Percentiles rank a stretch among this genome's conserved stretches.
Conservation (phyloP, 805 yeast genomes). For the Zygosaccharomyces lentus region DNA sequence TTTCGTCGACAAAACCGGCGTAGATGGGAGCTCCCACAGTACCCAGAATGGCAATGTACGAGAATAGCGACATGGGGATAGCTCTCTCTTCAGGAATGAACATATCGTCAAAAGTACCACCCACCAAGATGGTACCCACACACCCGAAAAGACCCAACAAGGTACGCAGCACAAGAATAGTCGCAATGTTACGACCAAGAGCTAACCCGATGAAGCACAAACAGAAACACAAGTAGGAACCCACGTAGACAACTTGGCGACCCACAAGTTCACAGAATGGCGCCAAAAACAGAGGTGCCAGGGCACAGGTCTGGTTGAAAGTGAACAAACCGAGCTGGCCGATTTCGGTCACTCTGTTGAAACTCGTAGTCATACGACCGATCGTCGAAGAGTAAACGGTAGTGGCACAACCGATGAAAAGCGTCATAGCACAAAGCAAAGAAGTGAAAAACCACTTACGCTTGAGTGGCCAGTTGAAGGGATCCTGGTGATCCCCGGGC, state of each 20-base stretch:
- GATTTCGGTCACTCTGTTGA: not conserved
- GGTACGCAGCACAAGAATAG: conserved; percentile 1
- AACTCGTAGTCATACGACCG: not conserved
- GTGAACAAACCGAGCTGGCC: conserved; percentile 3
- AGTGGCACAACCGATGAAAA: not conserved
- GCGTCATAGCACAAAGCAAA: not conserved
- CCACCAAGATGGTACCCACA: conserved; percentile 3
- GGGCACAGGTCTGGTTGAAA: conserved; percentile 1
- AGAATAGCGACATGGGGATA: conserved; percentile 1
- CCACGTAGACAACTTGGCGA: not conserved
- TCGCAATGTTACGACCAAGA: conserved; percentile 1
- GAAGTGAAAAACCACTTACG: conserved; percentile 1
- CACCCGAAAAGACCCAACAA: not conserved
- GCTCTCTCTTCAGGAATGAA: conserved; percentile 2
- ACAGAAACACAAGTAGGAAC: conserved; percentile 1
- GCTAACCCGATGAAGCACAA: conserved; percentile 3
- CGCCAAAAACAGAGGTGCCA: conserved; percentile 1
- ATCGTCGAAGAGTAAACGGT: conserved; percentile 2
- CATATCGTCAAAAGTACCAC: conserved; percentile 5
- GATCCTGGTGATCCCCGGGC: not conserved
- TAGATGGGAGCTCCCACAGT: conserved; percentile 4
- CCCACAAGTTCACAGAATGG: conserved; percentile 7
- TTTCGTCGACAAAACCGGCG: conserved; percentile 1
- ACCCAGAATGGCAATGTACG: conserved; percentile 2
- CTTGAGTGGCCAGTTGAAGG: not conserved